Base-by-base conservation (phyloP, 2,329 filamentous ascomycete genomes). In the Penicillium rolfsii region DNA sequence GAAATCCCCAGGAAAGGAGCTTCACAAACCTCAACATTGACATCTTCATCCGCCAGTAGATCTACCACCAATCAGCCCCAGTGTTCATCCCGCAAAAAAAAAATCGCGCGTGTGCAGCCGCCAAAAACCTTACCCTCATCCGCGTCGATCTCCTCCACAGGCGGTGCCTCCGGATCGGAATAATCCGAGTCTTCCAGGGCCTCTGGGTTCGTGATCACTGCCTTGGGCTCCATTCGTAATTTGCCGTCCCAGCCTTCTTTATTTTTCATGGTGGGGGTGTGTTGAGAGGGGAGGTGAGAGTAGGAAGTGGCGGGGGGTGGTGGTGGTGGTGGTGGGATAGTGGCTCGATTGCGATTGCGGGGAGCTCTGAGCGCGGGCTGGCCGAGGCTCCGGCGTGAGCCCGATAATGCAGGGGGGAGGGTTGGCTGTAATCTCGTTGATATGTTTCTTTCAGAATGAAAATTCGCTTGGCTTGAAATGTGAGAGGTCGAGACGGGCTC, bases 161-260 rank as follows among this genome's bases (percentile, higher is more conserved):
- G 86, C 63, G 90, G 79, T 22, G 82, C 84, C 64, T 86, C 84
- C 22, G 85, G 86, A 67, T 91, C 93, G 16, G 91, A 95, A 73
- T 94, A 92, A 56, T 97, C 93, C 0, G 91, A 87, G 70, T 97
- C 93, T 46, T 90, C 90, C 55, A 96, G 77, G 9, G 90, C 91
- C 72, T 95, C 91, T 2, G 91, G 90, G 71, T 96, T 96, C 26
- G 85, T 82, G 50, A 96, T 80, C 35, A 86, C 81, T 2, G 87
- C 83, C 72, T 85, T 89, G 70, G 88, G 87, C 63, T 90, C 87
- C 54, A 97, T 79, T 45, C 79, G 70, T 60, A 80, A 65, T 65
- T 81, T 81, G 33, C 79, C 79, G 65, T 81, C 79, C 79, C 78
- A 81, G 55, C 79, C 79, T 66, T 76, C 76, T 61, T 73, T 77